phyloP scores from a whole-genome alignment of 345 rosid genomes.

The Erucastrum elatum region DNA sequence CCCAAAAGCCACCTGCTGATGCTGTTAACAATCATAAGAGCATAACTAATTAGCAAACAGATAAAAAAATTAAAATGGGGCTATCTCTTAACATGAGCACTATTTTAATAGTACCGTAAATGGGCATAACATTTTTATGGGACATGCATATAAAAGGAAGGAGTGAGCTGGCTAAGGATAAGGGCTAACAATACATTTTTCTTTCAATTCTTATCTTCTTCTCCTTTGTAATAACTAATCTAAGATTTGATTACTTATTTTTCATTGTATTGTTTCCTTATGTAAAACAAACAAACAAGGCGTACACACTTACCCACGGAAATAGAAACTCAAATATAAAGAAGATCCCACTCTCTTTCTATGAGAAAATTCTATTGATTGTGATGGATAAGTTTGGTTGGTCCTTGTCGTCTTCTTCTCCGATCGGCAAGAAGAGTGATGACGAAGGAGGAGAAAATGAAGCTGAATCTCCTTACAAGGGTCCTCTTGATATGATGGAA shows the following conservation, averaged over 20 bases:
- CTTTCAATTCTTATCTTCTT: neutral
- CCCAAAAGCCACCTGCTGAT: conserved; percentile 83
- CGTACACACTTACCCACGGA: neutral
- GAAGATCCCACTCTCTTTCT: neutral
- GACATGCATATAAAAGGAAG: neutral
- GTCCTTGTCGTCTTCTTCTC: too few relatives aligned
- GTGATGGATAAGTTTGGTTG: neutral
- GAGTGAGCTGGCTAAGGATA: neutral
- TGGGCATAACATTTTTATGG: neutral
- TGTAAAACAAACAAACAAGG: neutral
- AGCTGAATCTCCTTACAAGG: neutral
- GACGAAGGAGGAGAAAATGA: neutral
- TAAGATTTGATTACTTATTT: neutral
- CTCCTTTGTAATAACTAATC: neutral
- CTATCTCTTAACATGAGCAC: neutral
- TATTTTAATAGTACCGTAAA: neutral
- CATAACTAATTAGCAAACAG: neutral
- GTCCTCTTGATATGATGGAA: neutral
- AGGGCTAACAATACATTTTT: neutral
- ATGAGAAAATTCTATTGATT: neutral
- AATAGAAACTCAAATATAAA: neutral
- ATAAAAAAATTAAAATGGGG: neutral
- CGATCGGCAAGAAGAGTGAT: neutral
- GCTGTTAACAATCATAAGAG: conserved; percentile 51
- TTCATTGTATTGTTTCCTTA: neutral